Evolutionary conservation across 768 basidiomycete genomes (phyloP), one percentile per base, ranked within the genome.

Genomic region (Lyophyllum decastes): DNA sequence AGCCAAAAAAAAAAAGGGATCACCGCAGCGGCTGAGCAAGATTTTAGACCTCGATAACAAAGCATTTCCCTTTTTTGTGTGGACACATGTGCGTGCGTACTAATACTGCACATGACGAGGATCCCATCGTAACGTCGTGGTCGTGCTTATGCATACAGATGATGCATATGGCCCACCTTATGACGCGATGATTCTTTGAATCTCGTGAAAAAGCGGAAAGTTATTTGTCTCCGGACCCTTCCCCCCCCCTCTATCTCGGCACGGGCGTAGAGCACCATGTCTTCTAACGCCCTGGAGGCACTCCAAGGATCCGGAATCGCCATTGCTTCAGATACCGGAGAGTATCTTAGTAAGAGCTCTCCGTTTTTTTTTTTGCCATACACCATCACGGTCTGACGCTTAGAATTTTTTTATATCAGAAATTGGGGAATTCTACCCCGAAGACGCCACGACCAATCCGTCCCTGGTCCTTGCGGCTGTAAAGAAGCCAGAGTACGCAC

Each of bases 401-500:
- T n/a, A n/a, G n/a, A n/a, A n/a, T n/a, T n/a, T n/a, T n/a, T n/a
- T n/a, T n/a, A n/a, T n/a, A n/a, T n/a, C n/a, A n/a, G 74, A 69
- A 55, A 72, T 75, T 26, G 62, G 53, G 19, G 65, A 69, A 50
- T 74, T 70, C 55, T 21, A 65, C 27, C 70, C 73, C 22, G 60
- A 61, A 9, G 73, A 76, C 54, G 73, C 75, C 12, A 76, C 74
- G 0, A 71, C 72, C 22, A 74, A 76, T 41, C 74, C 73, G 6
- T 75, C 74, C 2, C 66, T 75, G 2, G 68, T 75, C 1, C 64
- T 64, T 40, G 67, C 66, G 1, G 74, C 74, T 2, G 66, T 74
- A 1, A 67, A 64, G n/a, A 71, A 73, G 45, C 68, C 70, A 1
- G 66, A 72, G 54, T 76, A 76, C 35, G 61, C 66, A 5, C 60